These are phyloP conservation scores for Psophocarpus tetragonolobus DNA, from an alignment of 306 rosid species.

Conservation along the genomic window DNA sequence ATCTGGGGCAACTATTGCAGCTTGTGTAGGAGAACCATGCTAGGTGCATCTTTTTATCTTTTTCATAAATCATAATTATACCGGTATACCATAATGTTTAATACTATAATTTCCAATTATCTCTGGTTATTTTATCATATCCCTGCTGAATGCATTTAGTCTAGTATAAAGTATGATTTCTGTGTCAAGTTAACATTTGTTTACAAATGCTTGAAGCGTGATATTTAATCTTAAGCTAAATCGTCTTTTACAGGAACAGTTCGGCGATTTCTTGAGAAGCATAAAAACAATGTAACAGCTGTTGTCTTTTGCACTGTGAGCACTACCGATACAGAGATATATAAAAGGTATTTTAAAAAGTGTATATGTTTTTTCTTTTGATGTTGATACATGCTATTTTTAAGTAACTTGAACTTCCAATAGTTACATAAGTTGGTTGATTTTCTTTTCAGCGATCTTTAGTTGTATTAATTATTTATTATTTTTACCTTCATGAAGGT, in stretches of 20 bases:
- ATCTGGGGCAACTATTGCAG: neutral
- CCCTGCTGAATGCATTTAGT: conserved; percentile 25
- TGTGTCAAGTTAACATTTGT: conserved; percentile 11
- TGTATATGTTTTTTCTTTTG: neutral
- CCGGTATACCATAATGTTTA: neutral
- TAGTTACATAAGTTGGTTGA: neutral
- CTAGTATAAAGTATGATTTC: conserved; percentile 19
- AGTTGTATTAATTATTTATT: neutral
- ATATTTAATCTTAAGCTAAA: conserved; percentile 16
- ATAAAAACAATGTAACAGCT: conserved; percentile 70
- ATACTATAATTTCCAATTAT: neutral
- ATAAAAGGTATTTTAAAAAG: conserved; percentile 75
- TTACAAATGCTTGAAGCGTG: conserved; percentile 25
- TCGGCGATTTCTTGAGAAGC: conserved; percentile 92
- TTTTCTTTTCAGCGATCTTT: conserved; percentile 19
- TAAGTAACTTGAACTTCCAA: conserved; percentile 4
- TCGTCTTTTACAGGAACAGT: conserved; percentile 72
- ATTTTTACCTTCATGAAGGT: conserved; percentile 46
- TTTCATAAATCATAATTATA: neutral
- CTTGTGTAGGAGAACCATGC: conserved; percentile 12
- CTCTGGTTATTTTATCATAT: neutral
- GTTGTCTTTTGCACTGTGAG: conserved; percentile 92
- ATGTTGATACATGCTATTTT: conserved; percentile 23
- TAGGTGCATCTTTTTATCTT: neutral
- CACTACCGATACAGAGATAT: conserved; percentile 88